A percentile compares a stretch with the other conserved stretches of the same genome.
Conservation (phyloP, 345 rosid genomes). For the Bruguiera gymnorhiza region DNA sequence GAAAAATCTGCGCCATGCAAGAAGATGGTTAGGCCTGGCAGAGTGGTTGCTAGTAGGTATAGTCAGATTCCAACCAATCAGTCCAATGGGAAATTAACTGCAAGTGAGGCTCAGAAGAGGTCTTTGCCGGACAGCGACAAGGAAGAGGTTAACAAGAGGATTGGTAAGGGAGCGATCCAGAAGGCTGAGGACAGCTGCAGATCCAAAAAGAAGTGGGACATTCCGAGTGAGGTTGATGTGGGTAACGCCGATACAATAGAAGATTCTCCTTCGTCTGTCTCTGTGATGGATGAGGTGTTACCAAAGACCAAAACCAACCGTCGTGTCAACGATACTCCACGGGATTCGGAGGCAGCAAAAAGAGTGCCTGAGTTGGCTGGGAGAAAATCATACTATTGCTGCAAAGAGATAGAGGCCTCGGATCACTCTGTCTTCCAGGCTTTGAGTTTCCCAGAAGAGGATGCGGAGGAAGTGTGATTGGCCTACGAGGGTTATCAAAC, state of each 20-base stretch:
- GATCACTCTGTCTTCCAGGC: constrained; percentile 18
- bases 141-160: constrained; percentile 60
- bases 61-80: constrained; percentile 38
- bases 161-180: constrained; percentile 32
- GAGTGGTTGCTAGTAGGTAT: constrained; percentile 75
- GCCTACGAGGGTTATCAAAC: not conserved
- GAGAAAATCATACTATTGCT: constrained; percentile 46
- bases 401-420: constrained; percentile 1
- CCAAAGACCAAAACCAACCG: constrained; percentile 69
- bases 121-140: constrained; percentile 66
- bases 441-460: constrained; percentile 21
- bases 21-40: constrained; percentile 64
- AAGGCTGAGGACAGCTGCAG: constrained; percentile 34
- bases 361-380: constrained; percentile 72
- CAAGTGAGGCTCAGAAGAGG: constrained; percentile 52
- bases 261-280: constrained; percentile 28
- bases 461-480: not conserved
- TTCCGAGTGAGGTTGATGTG: constrained; percentile 55
- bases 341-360: constrained; percentile 86
- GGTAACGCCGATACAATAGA: constrained; percentile 29
- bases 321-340: constrained; percentile 52
- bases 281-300: constrained; percentile 30
- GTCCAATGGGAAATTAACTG: constrained; percentile 17
- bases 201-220: constrained; percentile 87
- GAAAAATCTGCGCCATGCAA: constrained; percentile 51